Conservation (phyloP, 345 rosid genomes). For the Bretschneidera sinensis region DNA sequence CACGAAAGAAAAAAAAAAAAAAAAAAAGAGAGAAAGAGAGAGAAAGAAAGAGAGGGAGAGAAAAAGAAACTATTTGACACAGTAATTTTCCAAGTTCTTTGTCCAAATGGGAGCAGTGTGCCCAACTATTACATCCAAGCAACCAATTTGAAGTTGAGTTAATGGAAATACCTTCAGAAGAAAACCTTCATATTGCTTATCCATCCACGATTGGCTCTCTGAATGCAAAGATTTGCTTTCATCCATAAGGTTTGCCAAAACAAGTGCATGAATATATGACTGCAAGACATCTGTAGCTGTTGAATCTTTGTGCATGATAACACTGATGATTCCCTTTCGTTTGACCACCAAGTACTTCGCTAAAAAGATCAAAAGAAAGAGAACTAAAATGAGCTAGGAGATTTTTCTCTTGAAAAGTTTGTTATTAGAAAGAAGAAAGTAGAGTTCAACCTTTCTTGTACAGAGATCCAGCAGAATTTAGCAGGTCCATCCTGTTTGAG, state of each 20-base stretch:
- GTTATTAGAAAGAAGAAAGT: not conserved
- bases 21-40: no score
- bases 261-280: constrained; percentile 73
- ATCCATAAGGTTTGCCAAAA: constrained; percentile 34
- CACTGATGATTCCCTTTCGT: constrained; percentile 38
- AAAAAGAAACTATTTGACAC: no score
- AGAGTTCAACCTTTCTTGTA: constrained; percentile 39
- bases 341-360: constrained; percentile 64
- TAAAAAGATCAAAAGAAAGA: constrained; percentile 19
- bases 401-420: not conserved
- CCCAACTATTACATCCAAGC: no score
- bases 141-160: constrained; percentile 2
- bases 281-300: constrained; percentile 56
- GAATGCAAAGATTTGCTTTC: constrained; percentile 19
- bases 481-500: constrained; percentile 43
- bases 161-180: constrained; percentile 50
- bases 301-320: constrained; percentile 63
- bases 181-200: constrained; percentile 52
- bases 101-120: no score
- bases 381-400: constrained; percentile 10
- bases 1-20: not conserved
- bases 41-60: no score
- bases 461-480: constrained; percentile 32
- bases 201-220: constrained; percentile 78
- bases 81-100: no score